These are phyloP conservation scores for Acer yangbiense DNA, from an alignment of 345 rosid genomes.

Conservation along the genomic window DNA sequence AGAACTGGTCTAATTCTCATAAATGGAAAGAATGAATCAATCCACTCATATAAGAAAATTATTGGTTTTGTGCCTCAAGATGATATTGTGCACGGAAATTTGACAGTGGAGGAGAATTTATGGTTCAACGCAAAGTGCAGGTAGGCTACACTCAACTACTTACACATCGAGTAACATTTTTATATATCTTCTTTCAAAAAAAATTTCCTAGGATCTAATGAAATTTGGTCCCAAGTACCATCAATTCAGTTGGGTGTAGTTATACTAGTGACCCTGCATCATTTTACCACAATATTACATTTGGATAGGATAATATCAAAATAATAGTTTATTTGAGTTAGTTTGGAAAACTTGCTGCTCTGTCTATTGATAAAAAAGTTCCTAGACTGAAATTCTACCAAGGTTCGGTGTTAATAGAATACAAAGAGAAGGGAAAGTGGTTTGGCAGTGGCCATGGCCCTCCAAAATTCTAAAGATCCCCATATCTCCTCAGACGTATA, in stretches of 20 bases:
- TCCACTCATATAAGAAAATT: slow-evolving; percentile 80
- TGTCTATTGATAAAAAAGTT: neutral
- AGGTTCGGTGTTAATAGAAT: neutral
- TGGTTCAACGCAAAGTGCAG: slow-evolving; percentile 97
- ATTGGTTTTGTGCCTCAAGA: slow-evolving; percentile 96
- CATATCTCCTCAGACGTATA: too few species aligned
- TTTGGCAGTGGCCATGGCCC: neutral
- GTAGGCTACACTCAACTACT: slow-evolving; percentile 27
- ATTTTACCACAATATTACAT: neutral
- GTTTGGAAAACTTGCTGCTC: neutral
- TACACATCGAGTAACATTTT: neutral
- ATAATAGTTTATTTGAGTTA: neutral
- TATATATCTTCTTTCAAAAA: neutral
- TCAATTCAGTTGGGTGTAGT: neutral
- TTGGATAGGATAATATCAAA: neutral
- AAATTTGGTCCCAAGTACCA: neutral
- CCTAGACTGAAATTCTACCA: neutral
- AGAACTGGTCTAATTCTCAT: slow-evolving; percentile 66
- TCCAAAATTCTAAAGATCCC: neutral
- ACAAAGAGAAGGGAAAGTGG: neutral
- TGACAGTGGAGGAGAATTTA: slow-evolving; percentile 94
- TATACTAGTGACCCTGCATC: neutral
- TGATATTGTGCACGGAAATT: slow-evolving; percentile 91
- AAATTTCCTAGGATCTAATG: neutral
- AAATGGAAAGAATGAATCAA: slow-evolving; percentile 71